Evolutionary conservation across 2,329 filamentous ascomycete genomes (phyloP), one percentile per base, ranked within the genome.

Genomic region (Diplodia scrobiculata): DNA sequence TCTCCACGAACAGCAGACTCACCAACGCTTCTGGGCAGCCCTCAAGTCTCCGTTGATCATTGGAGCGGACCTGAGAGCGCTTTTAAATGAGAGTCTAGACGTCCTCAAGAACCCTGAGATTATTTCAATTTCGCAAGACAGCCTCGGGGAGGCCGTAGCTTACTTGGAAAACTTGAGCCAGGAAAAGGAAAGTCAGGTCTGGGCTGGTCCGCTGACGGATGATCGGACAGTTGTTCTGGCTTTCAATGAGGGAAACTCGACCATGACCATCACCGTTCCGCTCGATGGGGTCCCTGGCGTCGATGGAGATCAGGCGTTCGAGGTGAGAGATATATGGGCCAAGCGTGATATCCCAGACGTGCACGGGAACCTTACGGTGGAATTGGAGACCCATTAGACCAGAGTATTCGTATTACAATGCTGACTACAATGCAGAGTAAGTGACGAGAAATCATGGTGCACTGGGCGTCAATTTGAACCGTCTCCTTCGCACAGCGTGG

Each of bases 31-130:
- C 4, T 85, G 83, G 83, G 81, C 80, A 0, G 77, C 77, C 1
- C 78, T 84, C 74, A 84, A 83, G 71, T 78, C 77, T 5, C 82
- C 83, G 0, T 69, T 85, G 21, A 77, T 85, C 29, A 83, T 85
- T 55, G 82, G 83, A 36, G 79, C 80, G 0, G 70, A 75, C 25
- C 21, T 68, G 47, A 36, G 34, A 21, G 64, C 27, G 13, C 76
- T 75, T 14, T 67, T 72, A 4, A 75, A 78, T 72, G 71, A 74
- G 1, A 76, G 79, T 50, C 69, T 83, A 5, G 70, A 73, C 0
- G 78, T 84, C 11, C 71, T 84, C 1, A 75, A 76, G 17, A 84
- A 84, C 67, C 65, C 69, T 29, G 70, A 73, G n/a, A 70, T 79
- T 0, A 67, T 79, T 4, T 68, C 72, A 7, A 79, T 84, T 72